Percentiles rank a stretch among this genome's conserved stretches.
Conservation (phyloP, 306 rosid genomes). For the Clitoria ternatea region DNA sequence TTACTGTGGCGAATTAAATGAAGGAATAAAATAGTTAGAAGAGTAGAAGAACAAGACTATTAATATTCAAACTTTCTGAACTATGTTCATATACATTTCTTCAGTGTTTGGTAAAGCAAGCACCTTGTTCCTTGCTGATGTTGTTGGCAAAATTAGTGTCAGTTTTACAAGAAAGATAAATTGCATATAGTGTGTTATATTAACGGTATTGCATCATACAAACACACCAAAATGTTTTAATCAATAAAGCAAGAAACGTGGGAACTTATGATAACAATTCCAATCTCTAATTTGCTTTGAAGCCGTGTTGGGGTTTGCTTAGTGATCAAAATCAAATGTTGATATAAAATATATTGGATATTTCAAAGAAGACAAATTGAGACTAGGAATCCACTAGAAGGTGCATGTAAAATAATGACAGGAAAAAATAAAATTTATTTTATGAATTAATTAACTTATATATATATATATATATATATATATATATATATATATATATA, state of each 20-base stretch:
- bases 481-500: no score
- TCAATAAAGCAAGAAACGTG: background rate
- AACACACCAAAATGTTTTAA: background rate
- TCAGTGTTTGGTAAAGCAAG: constrained; percentile 27
- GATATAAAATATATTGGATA: background rate
- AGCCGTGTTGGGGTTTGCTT: constrained; percentile 29
- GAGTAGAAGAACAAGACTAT: background rate
- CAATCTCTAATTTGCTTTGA: background rate
- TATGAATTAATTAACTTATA: no score
- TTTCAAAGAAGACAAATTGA: constrained; percentile 15
- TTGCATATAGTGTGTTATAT: no score
- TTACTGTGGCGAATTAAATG: background rate
- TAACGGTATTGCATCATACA: background rate
- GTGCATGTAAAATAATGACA: background rate
- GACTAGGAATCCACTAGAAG: constrained; percentile 20
- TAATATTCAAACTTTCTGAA: constrained; percentile 17
- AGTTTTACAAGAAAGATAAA: background rate
- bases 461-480: no score
- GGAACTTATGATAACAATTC: background rate
- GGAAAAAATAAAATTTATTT: no score
- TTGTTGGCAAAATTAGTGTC: background rate
- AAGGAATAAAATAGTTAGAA: background rate
- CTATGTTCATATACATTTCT: background rate
- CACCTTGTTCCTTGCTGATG: background rate
- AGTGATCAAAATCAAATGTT: background rate